Evolutionary conservation across 371 early-diverging fungal genomes (phyloP), one percentile per base, ranked within the genome.

Genomic region (Nematocida sp.): DNA sequence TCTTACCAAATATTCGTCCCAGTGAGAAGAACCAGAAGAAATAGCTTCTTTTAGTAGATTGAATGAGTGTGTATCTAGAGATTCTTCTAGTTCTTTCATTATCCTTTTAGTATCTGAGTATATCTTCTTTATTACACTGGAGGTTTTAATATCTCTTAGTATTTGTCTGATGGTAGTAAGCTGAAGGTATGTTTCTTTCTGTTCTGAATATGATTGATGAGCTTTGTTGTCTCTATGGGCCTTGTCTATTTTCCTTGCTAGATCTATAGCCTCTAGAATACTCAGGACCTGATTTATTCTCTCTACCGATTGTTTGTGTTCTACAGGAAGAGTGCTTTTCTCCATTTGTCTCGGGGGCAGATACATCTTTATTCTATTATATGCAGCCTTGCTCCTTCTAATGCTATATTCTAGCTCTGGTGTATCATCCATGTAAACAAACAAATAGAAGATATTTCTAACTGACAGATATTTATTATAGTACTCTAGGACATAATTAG

Each of bases 361-460:
- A n/a, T 27, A 37, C 74, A 70, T 70, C 52, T 70, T 70, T 34
- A 70, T 70, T 37, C 74, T 21, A 19, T 13, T 49, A 31, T 70
- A 70, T 0, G 74, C 74, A 0, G 58, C 74, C 31, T 34, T 70
- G 62, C 74, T 60, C 29, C 74, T 57, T 38, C 27, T 23, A 3
- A 70, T 19, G 1, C 53, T 52, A 13, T 23, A 13, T 21, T 11
- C 55, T 2, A 66, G 25, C 11, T 43, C 15, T 23, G n/a, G n/a
- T n/a, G n/a, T n/a, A 46, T 60, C 1, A 58, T 34, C 37, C 29
- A 1, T 34, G 34, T 32, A 54, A 43, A 1, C 53, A 48, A 21
- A 53, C 40, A 55, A 21, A 52, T 25, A 19, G 23, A n/a, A n/a
- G n/a, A n/a, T n/a, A n/a, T n/a, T n/a, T n/a, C n/a, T n/a, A n/a